These are phyloP conservation scores for Paraglomus brasilianum DNA, from an alignment of 192 early-diverging fungal genomes.

Conservation along the genomic window DNA sequence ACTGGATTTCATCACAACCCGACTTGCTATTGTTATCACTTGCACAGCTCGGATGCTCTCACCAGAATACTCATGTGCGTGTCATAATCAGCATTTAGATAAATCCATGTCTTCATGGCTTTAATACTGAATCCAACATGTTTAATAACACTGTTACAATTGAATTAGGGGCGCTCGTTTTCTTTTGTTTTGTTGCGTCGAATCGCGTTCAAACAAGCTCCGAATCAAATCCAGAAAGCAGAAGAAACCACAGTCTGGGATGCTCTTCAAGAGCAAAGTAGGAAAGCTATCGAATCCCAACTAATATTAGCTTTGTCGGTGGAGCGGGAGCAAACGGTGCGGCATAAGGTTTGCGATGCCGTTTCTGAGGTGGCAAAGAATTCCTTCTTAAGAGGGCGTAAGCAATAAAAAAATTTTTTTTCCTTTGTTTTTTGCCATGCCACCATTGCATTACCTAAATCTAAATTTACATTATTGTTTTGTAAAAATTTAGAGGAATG, in stretches of 20 bases:
- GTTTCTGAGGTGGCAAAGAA: slow-evolving; percentile 84
- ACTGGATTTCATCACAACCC: slow-evolving; percentile 52
- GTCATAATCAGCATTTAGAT: slow-evolving; percentile 1
- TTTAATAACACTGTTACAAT: too few species aligned
- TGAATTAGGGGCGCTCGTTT: slow-evolving; percentile 48
- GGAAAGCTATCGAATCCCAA: slow-evolving; percentile 68
- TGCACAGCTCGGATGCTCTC: slow-evolving; percentile 43
- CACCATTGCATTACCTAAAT: slow-evolving; percentile 2
- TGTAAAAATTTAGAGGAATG: slow-evolving; percentile 59
- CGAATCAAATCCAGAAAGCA: slow-evolving; percentile 35
- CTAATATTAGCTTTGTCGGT: slow-evolving; percentile 77
- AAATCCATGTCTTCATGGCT: slow-evolving; percentile 19
- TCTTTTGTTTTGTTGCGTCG: slow-evolving; percentile 56
- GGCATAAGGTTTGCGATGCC: slow-evolving; percentile 94
- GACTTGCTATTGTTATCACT: slow-evolving; percentile 50
- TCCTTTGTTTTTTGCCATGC: slow-evolving; percentile 1
- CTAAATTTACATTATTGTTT: slow-evolving; percentile 19
- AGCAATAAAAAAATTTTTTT: slow-evolving; percentile 27
- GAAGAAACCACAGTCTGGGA: slow-evolving; percentile 63
- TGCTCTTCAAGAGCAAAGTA: slow-evolving; percentile 60
- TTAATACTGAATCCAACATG: background rate
- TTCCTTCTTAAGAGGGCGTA: slow-evolving; percentile 48
- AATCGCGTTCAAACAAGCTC: slow-evolving; percentile 49
- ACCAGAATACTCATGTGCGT: slow-evolving; percentile 37
- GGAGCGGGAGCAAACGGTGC: slow-evolving; percentile 69